Evolutionary conservation across 306 rosid species (phyloP).

Genomic region (Rosa chinensis): DNA sequence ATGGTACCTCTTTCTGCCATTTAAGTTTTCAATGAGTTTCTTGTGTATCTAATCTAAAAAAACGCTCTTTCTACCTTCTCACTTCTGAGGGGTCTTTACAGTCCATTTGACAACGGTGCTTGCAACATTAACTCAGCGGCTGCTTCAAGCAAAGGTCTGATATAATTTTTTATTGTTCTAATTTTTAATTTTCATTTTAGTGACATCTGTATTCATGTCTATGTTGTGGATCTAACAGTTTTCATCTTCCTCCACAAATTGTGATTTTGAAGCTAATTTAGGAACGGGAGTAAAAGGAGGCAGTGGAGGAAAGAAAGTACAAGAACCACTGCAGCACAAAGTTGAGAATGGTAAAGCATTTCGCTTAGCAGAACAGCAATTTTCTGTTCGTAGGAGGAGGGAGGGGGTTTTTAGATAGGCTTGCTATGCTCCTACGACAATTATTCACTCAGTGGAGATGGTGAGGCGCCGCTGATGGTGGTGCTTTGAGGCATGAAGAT

Average conservation of each 20-base stretch:
- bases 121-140: slow-evolving; percentile 32
- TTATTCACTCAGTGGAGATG: too few relatives aligned
- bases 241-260: slow-evolving; percentile 16
- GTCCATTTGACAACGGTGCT: too few relatives aligned
- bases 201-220: not conserved
- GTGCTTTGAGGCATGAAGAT: too few relatives aligned
- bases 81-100: too few relatives aligned
- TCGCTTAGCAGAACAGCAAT: not conserved
- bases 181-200: slow-evolving; percentile 16
- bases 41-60: too few relatives aligned
- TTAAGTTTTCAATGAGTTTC: too few relatives aligned
- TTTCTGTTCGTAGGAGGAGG: too few relatives aligned
- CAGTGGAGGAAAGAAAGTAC: slow-evolving; percentile 48
- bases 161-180: slow-evolving; percentile 11
- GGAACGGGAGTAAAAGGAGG: slow-evolving; percentile 63
- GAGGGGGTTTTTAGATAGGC: too few relatives aligned
- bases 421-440: too few relatives aligned
- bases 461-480: too few relatives aligned
- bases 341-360: slow-evolving; percentile 54
- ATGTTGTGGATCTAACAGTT: slow-evolving; percentile 2
- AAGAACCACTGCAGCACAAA: slow-evolving; percentile 48
- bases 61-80: too few relatives aligned
- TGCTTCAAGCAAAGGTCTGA: slow-evolving; percentile 36
- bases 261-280: slow-evolving; percentile 34
- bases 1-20: too few relatives aligned